Evolutionary conservation across 768 basidiomycete species (phyloP), one percentile per base, ranked within the genome.

Genomic region (Suillus lakei): DNA sequence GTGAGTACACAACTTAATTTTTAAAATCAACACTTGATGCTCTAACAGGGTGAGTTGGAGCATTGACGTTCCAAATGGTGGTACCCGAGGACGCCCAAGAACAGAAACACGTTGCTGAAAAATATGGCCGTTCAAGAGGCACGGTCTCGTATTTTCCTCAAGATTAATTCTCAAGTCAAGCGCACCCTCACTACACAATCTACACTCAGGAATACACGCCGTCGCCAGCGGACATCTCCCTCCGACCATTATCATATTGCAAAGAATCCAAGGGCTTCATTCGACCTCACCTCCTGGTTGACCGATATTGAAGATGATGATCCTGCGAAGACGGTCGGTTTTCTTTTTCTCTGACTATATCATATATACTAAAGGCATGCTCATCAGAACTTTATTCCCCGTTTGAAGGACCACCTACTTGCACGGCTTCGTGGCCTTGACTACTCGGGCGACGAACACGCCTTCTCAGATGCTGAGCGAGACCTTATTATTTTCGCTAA

Each of bases 71-170:
- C 79, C 26, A 84, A 84, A 68, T 69, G 68, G 0, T 65, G 78
- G 39, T 84, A 82, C 62, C 68, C 62, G 0, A 56, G 71, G 1
- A 80, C 80, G 0, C 80, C 79, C 65, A 82, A 81, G 63, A 73
- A 69, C 26, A 58, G 51, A 26, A 48, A 39, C 4, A 74, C 30
- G 59, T 66, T 23, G 41, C 48, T 1, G 15, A 61, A 1, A 75
- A 81, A 54, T 18, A 79, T 83, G 50, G 73, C 73, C 0, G 38
- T 64, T 15, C 69, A 68, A 13, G 65, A 72, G 38, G 56, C 64
- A 16, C 65, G 72, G 38, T 59, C 69, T 63, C 15, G 69, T 63
- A 6, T 60, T 34, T 28, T 76, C 62, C 43, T 62, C 67, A 61
- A 63, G 64, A 56, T 76, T 67, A 62, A 28, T 44, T 2, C 26